Evolutionary conservation across 2,329 filamentous ascomycete genomes (phyloP), one percentile per base, ranked within the genome.

Genomic region (Trichothecium roseum): DNA sequence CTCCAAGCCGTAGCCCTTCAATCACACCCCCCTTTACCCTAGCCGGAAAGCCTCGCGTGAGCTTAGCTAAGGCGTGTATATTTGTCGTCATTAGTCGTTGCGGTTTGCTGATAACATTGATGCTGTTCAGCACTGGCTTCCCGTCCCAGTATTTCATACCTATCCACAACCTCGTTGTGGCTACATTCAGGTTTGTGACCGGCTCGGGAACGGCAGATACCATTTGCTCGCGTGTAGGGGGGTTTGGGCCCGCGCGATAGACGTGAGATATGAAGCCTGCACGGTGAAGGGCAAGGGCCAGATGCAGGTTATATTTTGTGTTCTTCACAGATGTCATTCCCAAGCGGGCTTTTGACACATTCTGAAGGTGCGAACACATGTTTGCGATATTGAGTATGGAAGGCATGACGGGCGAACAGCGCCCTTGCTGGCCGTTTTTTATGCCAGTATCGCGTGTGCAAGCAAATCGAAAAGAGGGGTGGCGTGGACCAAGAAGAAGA

Each of bases 101-200:
- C 8, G 86, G 82, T 58, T 80, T 89, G 51, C 74, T 81, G 40
- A 94, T 66, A 52, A 81, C 56, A 33, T 60, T 57, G 50, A 89
- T 69, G 44, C 74, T 69, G 42, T 66, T 68, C 45, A 95, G 62
- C 16, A 94, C 86, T 5, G 88, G 85, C 57, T 79, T 69, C 52
- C 82, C 82, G 46, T 87, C 78, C 74, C 75, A 84, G 71, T 94
- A 94, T 64, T 94, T 94, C 50, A 94, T 64, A 1, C 86, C 86
- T 10, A 95, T 61, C 88, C 88, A 95, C 45, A 95, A 64, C 40
- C 88, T 71, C 53, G 84, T 72, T 28, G 66, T 70, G 4, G 86
- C 73, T 27, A 86, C 74, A 59, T 93, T 94, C 48, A 65, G 67
- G 42, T 68, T 65, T 32, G 80, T 86, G 38, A 84, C 68, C 12